phyloP scores from a whole-genome alignment of 768 basidiomycete genomes.

The Cytidiella melzeri region DNA sequence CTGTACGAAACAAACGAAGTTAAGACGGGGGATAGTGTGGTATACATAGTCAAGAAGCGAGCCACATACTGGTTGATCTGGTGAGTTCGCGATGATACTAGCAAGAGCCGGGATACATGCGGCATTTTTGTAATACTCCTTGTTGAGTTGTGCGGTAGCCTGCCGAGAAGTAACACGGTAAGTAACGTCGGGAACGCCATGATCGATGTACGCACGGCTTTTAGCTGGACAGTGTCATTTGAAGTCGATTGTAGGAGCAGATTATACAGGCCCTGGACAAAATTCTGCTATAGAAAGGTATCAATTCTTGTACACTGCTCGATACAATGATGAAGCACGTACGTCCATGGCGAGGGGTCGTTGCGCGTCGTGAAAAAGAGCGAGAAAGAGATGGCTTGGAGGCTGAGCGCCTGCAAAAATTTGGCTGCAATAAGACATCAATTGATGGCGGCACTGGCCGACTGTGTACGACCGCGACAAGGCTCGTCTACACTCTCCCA shows the following conservation, averaged over 20 bases:
- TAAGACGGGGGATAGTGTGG: background rate
- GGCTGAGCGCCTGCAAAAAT: constrained; percentile 18
- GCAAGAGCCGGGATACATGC: constrained; percentile 88
- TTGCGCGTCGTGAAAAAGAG: constrained; percentile 10
- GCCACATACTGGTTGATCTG: constrained; percentile 71
- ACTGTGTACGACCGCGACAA: too few species aligned
- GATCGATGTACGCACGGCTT: constrained; percentile 58
- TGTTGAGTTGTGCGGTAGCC: constrained; percentile 90
- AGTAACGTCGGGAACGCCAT: constrained; percentile 10
- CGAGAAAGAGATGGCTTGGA: constrained; percentile 8
- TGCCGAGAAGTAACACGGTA: constrained; percentile 25
- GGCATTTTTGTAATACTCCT: constrained; percentile 88
- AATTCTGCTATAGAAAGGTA: constrained; percentile 45
- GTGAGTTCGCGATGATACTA: constrained; percentile 77
- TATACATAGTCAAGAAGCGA: background rate
- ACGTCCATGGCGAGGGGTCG: constrained; percentile 12
- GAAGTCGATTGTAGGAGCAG: constrained; percentile 82
- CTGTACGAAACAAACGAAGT: constrained; percentile 34
- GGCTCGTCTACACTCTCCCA: too few species aligned
- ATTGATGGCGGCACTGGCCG: background rate
- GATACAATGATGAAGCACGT: constrained; percentile 2
- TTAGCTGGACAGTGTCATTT: constrained; percentile 84
- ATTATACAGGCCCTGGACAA: constrained; percentile 75
- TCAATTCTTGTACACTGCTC: constrained; percentile 11
- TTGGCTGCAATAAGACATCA: constrained; percentile 14